Base-by-base conservation (phyloP, 768 basidiomycete genomes). In the Leccinum broughii region DNA sequence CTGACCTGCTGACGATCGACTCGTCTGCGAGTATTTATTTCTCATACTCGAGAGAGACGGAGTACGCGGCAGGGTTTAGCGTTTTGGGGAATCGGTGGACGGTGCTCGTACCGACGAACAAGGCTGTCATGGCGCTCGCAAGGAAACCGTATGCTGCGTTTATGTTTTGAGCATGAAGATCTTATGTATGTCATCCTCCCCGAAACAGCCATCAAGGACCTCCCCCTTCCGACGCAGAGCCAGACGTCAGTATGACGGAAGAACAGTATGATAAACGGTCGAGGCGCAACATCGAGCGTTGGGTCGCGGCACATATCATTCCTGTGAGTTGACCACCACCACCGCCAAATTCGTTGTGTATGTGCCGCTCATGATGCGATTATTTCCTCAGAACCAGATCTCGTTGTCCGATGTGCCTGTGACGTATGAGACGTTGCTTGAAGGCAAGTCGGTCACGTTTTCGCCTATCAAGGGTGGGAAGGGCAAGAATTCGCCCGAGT, bases 261-360 rank as follows among this genome's bases (percentile, higher is more conserved):
- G 76, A 86, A 57, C 85, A 92, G 64, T 85, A 83, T 41, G 87
- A 93, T 58, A 74, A 75, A 11, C 69, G 17, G 20, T 83, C 86
- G 7, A 86, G 77, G 74, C 75, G 74, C 64, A 91, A 93, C 65
- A 89, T 95, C 13, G 82, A 87, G 65, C 80, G 79, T 54, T 96
- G 93, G 90, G 81, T 95, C 0, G 84, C 86, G 1, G 88, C 88
- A 3, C 94, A 95, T 68, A 85, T 95, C 60, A 83, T 96, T 56
- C 89, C 92, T 6, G 93, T 94, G 70, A 62, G 81, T 9, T 30
- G 15, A 24, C 63, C 2, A 13, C 5, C 11, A 24, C 9, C 3
- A 6, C 9, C 1, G 6, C 22, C 10, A 48, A 32, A 11, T 20
- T 24, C 49, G 52, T 51, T 39, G 37, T 17, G 4, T 39, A 51